Evolutionary conservation across 306 rosid genomes (phyloP).

Genomic region (Fragaria iinumae): DNA sequence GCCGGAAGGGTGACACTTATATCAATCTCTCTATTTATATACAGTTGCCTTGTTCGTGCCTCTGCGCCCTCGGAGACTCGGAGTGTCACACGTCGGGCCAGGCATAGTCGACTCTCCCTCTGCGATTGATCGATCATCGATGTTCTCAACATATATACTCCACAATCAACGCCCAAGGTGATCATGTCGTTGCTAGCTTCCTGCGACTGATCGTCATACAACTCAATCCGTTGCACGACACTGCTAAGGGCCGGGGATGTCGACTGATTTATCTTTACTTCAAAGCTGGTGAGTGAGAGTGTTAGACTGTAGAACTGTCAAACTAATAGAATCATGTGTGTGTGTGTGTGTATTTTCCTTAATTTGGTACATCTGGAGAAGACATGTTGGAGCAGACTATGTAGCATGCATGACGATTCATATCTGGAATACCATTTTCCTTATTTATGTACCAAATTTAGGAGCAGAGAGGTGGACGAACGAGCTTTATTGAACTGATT

Average conservation of each 20-base stretch:
- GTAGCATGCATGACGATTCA: not conserved
- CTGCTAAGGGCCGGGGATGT: slow-evolving; percentile 59
- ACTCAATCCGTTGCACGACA: slow-evolving; percentile 86
- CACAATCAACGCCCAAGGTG: slow-evolving; percentile 69
- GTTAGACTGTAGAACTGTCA: slow-evolving; percentile 66
- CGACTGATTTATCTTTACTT: slow-evolving; percentile 59
- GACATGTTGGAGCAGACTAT: not conserved
- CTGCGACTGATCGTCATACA: slow-evolving; percentile 65
- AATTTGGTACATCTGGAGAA: not conserved
- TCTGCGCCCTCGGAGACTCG: slow-evolving; percentile 55
- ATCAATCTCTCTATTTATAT: slow-evolving; percentile 63
- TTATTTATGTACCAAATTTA: not conserved
- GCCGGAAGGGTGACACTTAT: slow-evolving; percentile 58
- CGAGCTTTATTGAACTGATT: not conserved
- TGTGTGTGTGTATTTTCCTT: not conserved
- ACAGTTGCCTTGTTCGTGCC: slow-evolving; percentile 79
- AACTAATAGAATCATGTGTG: slow-evolving; percentile 30
- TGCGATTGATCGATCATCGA: slow-evolving; percentile 33
- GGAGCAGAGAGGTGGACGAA: not conserved
- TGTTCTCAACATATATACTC: slow-evolving; percentile 61
- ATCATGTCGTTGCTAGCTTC: slow-evolving; percentile 43
- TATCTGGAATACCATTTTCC: not conserved
- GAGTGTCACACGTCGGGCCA: slow-evolving; percentile 93
- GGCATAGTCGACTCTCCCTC: slow-evolving; percentile 40
- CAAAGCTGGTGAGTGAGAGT: slow-evolving; percentile 92